Percentiles rank a stretch among this genome's conserved stretches.
phyloP scores from a whole-genome alignment of 805 yeast species.

The Middelhovenomyces tepae region DNA sequence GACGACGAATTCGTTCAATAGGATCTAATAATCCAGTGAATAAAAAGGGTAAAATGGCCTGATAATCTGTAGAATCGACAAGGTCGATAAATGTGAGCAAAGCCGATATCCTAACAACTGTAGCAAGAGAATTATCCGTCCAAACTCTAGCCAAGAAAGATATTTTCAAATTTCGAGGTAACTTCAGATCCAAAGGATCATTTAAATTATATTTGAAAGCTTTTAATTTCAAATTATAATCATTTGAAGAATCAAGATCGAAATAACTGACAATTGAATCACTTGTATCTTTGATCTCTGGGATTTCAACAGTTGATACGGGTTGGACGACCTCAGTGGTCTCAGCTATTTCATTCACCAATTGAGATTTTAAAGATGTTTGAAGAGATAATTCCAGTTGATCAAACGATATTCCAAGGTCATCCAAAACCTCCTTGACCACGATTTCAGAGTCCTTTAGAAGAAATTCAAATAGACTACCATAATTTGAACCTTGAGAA shows the following conservation, averaged over 20 bases:
- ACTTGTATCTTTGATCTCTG: conserved; percentile 3
- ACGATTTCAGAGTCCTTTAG: conserved; percentile 28
- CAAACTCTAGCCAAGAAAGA: conserved; percentile 31
- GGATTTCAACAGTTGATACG: conserved; percentile 1
- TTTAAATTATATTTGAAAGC: neutral
- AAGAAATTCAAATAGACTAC: conserved; percentile 34
- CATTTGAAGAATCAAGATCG: conserved; percentile 1
- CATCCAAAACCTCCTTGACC: conserved; percentile 8
- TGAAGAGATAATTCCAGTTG: conserved; percentile 58
- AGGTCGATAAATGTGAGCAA: conserved; percentile 13
- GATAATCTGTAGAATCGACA: conserved; percentile 22
- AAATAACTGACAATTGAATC: neutral
- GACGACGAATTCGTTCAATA: conserved; percentile 25
- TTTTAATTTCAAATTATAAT: too few species aligned
- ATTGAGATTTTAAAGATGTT: conserved; percentile 39
- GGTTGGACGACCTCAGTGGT: neutral
- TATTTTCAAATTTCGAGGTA: conserved; percentile 16
- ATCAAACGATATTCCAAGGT: conserved; percentile 25
- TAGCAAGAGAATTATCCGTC: conserved; percentile 26
- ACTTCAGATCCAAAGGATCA: neutral
- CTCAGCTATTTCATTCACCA: conserved; percentile 13
- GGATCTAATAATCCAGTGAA: conserved; percentile 27
- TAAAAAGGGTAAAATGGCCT: conserved; percentile 26
- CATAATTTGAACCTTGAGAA: too few species aligned
- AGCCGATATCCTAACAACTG: conserved; percentile 29